Evolutionary conservation across 345 rosid genomes (phyloP), one percentile per base, ranked within the genome.

Genomic region (Erysimum cheiranthoides): DNA sequence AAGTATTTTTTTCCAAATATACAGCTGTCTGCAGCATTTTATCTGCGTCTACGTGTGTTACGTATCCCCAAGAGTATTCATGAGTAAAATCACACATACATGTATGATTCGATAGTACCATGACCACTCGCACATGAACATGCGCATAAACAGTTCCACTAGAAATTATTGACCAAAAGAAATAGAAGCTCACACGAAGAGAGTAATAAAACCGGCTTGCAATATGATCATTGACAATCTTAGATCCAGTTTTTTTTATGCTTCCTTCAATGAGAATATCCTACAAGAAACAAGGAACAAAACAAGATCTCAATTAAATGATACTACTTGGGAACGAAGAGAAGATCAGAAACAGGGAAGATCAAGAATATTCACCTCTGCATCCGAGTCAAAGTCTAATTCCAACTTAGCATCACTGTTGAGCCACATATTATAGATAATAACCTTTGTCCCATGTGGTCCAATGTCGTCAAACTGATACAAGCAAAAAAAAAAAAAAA

Each of bases 371-470:
- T 74, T 58, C 77, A 95, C 99, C 97, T 81, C 80, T 61, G 86
- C 68, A 82, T 79, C 87, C 5, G 84, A 69, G 72, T 86, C 87
- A 38, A 95, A 92, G 85, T 95, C 97, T 47, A 95, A 82, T 82
- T 95, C 99, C 81, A 80, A 6, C 28, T 75, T 83, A 32, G 87
- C 90, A 45, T 84, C 91, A 32, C 89, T 84, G 76, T 66, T 85
- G 75, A 80, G 78, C 99, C 99, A 95, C 67, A 95, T 63, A 79
- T 95, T 95, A 82, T 92, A 95, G 72, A 95, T 75, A 12, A 92
- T 80, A 68, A 95, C 80, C 84, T 90, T 95, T 58, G 99, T 95
- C 59, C 99, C 99, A 85, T 87, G 97, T 10, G 82, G 27, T 46
- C 89, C 92, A 69, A 95, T 70, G 74, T 89, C 87, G 52, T 88